Conservation (phyloP, 352 stramenopile genomes). For the Phytophthora fragariaefolia region DNA sequence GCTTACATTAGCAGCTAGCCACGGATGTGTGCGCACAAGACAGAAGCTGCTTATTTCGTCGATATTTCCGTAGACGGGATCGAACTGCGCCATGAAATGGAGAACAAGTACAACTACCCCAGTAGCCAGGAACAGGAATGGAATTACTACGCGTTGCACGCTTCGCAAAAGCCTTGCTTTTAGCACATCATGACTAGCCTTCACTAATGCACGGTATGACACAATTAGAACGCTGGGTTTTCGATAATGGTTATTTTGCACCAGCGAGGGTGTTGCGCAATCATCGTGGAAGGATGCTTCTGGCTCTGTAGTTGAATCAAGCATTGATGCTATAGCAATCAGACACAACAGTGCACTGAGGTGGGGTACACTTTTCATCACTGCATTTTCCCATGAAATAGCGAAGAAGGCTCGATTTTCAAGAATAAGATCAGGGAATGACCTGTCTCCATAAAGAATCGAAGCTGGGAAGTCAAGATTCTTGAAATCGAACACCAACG, state of each 20-base stretch:
- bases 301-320: slow-evolving; percentile 10
- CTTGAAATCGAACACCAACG: slow-evolving; percentile 37
- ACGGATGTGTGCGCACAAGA: slow-evolving; percentile 38
- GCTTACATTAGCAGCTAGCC: slow-evolving; percentile 45
- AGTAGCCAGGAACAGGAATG: slow-evolving; percentile 20
- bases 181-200: slow-evolving; percentile 3
- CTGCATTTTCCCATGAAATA: slow-evolving; percentile 30
- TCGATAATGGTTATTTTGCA: background rate
- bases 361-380: slow-evolving; percentile 43
- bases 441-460: slow-evolving; percentile 51
- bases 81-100: slow-evolving; percentile 5
- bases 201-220: background rate
- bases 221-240: background rate
- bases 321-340: slow-evolving; percentile 30
- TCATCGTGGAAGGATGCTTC: no score
- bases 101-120: slow-evolving; percentile 2
- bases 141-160: slow-evolving; percentile 25
- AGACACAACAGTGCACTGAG: slow-evolving; percentile 44
- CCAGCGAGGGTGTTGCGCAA: background rate
- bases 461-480: slow-evolving; percentile 40
- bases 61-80: background rate
- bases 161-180: background rate
- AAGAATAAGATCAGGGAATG: slow-evolving; percentile 50
- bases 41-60: slow-evolving; percentile 22
- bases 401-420: slow-evolving; percentile 54